These are phyloP conservation scores for Paraphoma chrysanthemicola DNA, from an alignment of 2,329 filamentous ascomycete species.

Conservation along the genomic window DNA sequence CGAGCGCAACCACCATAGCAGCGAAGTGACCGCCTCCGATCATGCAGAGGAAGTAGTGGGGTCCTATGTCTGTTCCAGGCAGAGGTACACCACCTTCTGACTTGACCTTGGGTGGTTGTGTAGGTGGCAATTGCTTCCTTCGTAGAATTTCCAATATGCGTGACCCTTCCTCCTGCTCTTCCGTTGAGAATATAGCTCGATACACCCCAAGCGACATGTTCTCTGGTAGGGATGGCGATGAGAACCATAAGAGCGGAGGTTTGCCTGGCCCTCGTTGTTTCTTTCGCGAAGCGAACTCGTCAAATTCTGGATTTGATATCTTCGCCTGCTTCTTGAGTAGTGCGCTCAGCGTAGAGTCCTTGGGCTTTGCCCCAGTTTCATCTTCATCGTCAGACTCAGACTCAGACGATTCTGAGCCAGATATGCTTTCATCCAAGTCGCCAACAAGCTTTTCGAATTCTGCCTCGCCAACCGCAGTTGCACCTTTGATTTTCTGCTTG, in stretches of 20 bases:
- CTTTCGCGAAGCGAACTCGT: conserved; percentile 56
- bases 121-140: conserved; percentile 78
- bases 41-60: conserved; percentile 97
- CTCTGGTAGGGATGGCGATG: conserved; percentile 73
- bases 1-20: conserved; percentile 90
- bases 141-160: conserved; percentile 72
- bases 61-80: conserved; percentile 68
- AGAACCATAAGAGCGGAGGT: conserved; percentile 84
- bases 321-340: conserved; percentile 85
- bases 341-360: conserved; percentile 75
- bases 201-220: conserved; percentile 88
- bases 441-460: conserved; percentile 89
- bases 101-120: conserved; percentile 53
- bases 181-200: conserved; percentile 75
- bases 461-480: conserved; percentile 72
- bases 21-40: conserved; percentile 98
- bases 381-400: conserved; percentile 75
- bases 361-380: conserved; percentile 55
- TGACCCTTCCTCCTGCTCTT: conserved; percentile 70
- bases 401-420: conserved; percentile 79
- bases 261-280: conserved; percentile 67
- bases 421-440: conserved; percentile 88
- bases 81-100: conserved; percentile 66
- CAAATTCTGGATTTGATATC: conserved; percentile 65
- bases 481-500: conserved; percentile 84